A percentile compares a stretch with the other conserved stretches of the same genome.
These are phyloP conservation scores for Clohesyomyces aquaticus DNA, from an alignment of 495 filamentous ascomycete genomes.

Conservation along the genomic window DNA sequence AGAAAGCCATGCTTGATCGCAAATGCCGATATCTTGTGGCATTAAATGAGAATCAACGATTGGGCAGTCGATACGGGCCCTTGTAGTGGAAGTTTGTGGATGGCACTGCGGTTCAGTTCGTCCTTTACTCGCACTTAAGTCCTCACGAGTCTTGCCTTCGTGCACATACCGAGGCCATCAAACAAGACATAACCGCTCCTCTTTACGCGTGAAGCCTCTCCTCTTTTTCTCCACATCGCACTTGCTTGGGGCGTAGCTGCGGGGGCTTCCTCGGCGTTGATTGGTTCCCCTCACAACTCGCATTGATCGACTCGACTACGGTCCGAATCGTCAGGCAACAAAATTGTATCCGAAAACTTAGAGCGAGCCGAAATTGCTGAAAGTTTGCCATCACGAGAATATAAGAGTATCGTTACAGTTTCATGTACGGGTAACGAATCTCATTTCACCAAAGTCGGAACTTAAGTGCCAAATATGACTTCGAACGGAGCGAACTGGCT, in stretches of 20 bases:
- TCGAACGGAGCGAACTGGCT: constrained; percentile 9
- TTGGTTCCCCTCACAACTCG: constrained; percentile 13
- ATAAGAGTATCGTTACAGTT: background rate
- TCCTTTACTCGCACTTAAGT: too few relatives aligned
- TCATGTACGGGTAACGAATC: too few relatives aligned
- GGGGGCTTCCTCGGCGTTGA: constrained; percentile 6
- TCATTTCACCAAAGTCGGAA: too few relatives aligned
- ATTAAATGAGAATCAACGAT: constrained; percentile 4
- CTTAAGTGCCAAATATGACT: background rate
- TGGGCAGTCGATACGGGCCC: background rate
- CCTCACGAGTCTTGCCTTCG: background rate
- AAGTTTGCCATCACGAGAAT: background rate
- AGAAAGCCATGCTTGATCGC: constrained; percentile 4
- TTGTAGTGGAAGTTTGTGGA: too few relatives aligned
- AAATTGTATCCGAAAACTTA: too few relatives aligned
- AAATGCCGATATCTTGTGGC: background rate
- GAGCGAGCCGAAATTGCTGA: background rate
- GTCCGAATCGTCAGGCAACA: constrained; percentile 15
- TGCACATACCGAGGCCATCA: background rate
- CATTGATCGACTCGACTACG: constrained; percentile 17
- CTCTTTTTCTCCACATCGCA: constrained; percentile 1
- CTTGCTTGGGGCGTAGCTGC: background rate
- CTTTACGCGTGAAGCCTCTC: background rate
- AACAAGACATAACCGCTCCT: background rate
- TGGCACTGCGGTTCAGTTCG: too few relatives aligned